Evolutionary conservation across 129 eudicot species (phyloP), one percentile per base, ranked within the genome.

Genomic region (Chrysanthemum lavandulifolium): DNA sequence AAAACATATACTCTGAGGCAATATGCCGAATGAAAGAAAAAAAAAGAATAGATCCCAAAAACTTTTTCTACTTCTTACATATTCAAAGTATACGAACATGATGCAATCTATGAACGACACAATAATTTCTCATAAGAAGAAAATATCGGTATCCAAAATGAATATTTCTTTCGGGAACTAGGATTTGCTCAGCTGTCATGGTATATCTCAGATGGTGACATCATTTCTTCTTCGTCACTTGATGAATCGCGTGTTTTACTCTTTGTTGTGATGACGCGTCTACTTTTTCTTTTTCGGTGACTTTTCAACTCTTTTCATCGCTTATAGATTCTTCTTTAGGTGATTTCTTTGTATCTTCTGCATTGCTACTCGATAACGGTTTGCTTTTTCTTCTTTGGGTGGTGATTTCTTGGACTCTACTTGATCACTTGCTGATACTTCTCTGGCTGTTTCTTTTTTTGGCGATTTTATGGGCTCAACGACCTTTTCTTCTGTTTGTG

Each of bases 81-180:
- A 11, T 72, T 19, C 67, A 71, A 40, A 57, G 31, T 69, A 15
- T 69, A 69, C 65, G 54, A 70, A 70, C 36, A 68, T 23, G 25
- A 36, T 19, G 67, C 43, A 71, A 57, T 40, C 50, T 71, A 71
- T 18, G 7, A 16, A 71, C 40, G 55, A 36, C 50, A 56, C 13
- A 53, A 33, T 21, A 16, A 69, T 14, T 52, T 9, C 56, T 70
- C 6, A n/a, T 14, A 56, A 16, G 19, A 71, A 47, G 23, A 13
- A 61, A 13, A 27, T 12, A 25, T 4, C 13, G 48, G 49, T 61
- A 29, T 61, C 2, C 16, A 13, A 61, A 29, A 61, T 31, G 45
- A 9, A 61, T 40, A 40, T 40, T 40, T 40, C 47, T 40, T 40
- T 40, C 47, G 47, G 47, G 10, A 40, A 40, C 47, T 40, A 36